Conservation (phyloP, 106 monocot species). For the Apostasia shenzhenica region DNA sequence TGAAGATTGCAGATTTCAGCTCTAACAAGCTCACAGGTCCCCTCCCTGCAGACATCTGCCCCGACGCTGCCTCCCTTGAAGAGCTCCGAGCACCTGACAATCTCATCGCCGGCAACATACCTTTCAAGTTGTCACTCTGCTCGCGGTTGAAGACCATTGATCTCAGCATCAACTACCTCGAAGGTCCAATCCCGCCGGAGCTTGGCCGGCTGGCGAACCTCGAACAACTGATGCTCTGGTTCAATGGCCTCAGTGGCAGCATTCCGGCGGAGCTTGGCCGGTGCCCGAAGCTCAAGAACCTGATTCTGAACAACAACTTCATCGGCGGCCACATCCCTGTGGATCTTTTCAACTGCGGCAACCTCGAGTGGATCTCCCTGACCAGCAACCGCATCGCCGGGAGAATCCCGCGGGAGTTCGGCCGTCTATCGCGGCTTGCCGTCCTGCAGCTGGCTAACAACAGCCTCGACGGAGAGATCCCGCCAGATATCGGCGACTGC, state of each 20-base stretch:
- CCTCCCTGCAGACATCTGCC: conserved; percentile 43
- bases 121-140: conserved; percentile 34
- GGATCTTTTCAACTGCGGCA: conserved; percentile 51
- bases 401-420: conserved; percentile 39
- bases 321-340: conserved; percentile 50
- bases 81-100: conserved; percentile 73
- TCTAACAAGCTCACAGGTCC: conserved; percentile 47
- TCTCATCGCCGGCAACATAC: conserved; percentile 45
- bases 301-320: conserved; percentile 82
- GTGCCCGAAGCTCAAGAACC: conserved; percentile 52
- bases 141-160: conserved; percentile 45
- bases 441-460: conserved; percentile 81
- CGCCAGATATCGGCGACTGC: conserved; percentile 69
- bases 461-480: conserved; percentile 52
- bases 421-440: conserved; percentile 49
- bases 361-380: conserved; percentile 74
- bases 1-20: conserved; percentile 66
- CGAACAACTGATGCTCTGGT: conserved; percentile 71
- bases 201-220: conserved; percentile 43
- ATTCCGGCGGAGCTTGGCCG: conserved; percentile 63
- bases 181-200: conserved; percentile 56
- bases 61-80: conserved; percentile 35
- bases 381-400: conserved; percentile 59
- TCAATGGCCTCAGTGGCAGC: conserved; percentile 46
- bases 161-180: conserved; percentile 61